Evolutionary conservation across 768 basidiomycete species (phyloP).

Genomic region (Leccinum broughii): DNA sequence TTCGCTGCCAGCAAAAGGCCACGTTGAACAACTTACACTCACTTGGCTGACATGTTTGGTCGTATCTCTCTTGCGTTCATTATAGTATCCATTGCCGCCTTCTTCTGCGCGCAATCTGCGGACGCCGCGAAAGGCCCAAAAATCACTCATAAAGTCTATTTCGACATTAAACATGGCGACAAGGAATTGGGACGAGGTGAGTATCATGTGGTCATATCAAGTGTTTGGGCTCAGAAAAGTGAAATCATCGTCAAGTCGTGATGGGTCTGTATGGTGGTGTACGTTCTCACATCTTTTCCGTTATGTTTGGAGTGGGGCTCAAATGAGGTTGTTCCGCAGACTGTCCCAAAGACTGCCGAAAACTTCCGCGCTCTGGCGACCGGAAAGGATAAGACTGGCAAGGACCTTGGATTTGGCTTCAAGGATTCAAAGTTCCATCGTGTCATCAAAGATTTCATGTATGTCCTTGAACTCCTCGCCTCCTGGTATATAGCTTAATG

Average conservation of each 20-base stretch:
- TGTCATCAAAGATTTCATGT: conserved; percentile 94
- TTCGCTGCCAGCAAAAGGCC: not conserved
- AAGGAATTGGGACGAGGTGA: conserved; percentile 78
- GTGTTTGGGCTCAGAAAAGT: conserved; percentile 9
- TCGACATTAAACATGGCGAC: conserved; percentile 93
- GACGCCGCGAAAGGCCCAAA: conserved; percentile 86
- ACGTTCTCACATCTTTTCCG: conserved; percentile 25
- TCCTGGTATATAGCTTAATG: not conserved
- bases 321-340: conserved; percentile 42
- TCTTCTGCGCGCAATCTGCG: conserved; percentile 70
- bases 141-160: conserved; percentile 92
- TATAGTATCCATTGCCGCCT: conserved; percentile 60
- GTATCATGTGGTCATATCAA: conserved; percentile 20
- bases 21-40: conserved; percentile 19
- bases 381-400: conserved; percentile 65
- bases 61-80: conserved; percentile 62
- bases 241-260: conserved; percentile 49
- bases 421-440: conserved; percentile 97
- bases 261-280: conserved; percentile 92
- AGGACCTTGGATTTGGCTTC: conserved; percentile 83
- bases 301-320: not conserved
- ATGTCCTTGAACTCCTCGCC: conserved; percentile 18
- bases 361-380: conserved; percentile 96
- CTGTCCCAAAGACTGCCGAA: conserved; percentile 94
- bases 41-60: conserved; percentile 47